These are phyloP conservation scores for Butyriboletus loyo DNA, from an alignment of 768 basidiomycete genomes.

Conservation along the genomic window DNA sequence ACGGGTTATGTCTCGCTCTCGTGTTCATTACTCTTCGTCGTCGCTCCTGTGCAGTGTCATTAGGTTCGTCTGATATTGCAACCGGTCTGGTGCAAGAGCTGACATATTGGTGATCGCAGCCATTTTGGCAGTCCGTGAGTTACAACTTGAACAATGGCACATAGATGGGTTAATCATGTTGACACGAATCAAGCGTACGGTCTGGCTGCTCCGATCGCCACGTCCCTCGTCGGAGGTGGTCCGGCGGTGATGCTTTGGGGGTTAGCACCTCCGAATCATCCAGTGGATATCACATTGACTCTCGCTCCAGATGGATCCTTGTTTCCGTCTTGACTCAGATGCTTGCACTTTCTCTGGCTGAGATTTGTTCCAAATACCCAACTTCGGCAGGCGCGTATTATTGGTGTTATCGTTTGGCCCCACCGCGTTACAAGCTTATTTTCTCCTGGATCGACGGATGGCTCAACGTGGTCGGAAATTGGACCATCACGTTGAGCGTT, in stretches of 20 bases:
- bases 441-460: conserved; percentile 68
- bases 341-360: conserved; percentile 53
- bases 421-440: conserved; percentile 48
- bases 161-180: neutral
- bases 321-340: conserved; percentile 47
- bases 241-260: conserved; percentile 60
- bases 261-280: conserved; percentile 26
- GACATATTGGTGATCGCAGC: conserved; percentile 31
- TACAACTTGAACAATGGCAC: neutral
- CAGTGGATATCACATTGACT: neutral
- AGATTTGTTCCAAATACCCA: conserved; percentile 59
- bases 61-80: conserved; percentile 34
- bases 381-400: conserved; percentile 64
- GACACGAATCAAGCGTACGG: conserved; percentile 44
- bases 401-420: conserved; percentile 61
- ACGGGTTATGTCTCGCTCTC: neutral
- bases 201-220: conserved; percentile 54
- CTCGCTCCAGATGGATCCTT: conserved; percentile 42
- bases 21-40: neutral
- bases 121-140: conserved; percentile 62
- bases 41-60: conserved; percentile 37
- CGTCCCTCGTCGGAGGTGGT: conserved; percentile 52
- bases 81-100: neutral
- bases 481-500: conserved; percentile 65
- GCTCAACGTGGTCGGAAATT: conserved; percentile 66